A percentile compares a stretch with the other conserved stretches of the same genome.
Evolutionary conservation across 1,284 basidiomycete species (phyloP).

Genomic region (Trichosporon ovoides): DNA sequence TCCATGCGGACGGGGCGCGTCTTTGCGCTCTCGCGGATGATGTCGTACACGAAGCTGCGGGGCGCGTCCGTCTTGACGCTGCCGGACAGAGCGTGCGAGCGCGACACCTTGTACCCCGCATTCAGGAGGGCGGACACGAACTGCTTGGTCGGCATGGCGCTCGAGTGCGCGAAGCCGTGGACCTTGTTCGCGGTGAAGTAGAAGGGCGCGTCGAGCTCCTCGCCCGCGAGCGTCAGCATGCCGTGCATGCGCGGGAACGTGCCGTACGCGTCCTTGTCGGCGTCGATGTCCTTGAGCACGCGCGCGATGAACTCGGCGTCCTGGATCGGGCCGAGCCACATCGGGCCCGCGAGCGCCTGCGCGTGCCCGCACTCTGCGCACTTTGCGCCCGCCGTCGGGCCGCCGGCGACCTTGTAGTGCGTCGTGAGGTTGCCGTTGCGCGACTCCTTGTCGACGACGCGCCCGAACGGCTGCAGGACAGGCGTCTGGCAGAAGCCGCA

Average conservation of each 20-base stretch:
- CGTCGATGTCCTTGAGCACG: slow-evolving; percentile 65
- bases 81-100: slow-evolving; percentile 82
- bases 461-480: slow-evolving; percentile 73
- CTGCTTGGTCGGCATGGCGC: slow-evolving; percentile 56
- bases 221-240: slow-evolving; percentile 84
- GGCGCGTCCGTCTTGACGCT: slow-evolving; percentile 87
- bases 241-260: slow-evolving; percentile 85
- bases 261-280: slow-evolving; percentile 61
- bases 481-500: slow-evolving; percentile 75
- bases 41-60: slow-evolving; percentile 67
- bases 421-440: slow-evolving; percentile 54
- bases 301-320: slow-evolving; percentile 66
- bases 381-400: slow-evolving; percentile 57
- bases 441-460: slow-evolving; percentile 56
- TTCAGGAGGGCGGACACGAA: slow-evolving; percentile 83
- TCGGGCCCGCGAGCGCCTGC: slow-evolving; percentile 75
- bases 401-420: slow-evolving; percentile 66
- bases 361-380: slow-evolving; percentile 72
- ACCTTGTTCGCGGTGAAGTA: slow-evolving; percentile 86
- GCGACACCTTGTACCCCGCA: slow-evolving; percentile 74
- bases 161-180: slow-evolving; percentile 55
- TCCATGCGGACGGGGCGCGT: slow-evolving; percentile 70
- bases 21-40: slow-evolving; percentile 78
- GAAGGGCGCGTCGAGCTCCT: slow-evolving; percentile 79
- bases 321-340: slow-evolving; percentile 92